Evolutionary conservation across 2,329 filamentous ascomycete species (phyloP), one percentile per base, ranked within the genome.

Genomic region (Tolypocladium pustulatum): DNA sequence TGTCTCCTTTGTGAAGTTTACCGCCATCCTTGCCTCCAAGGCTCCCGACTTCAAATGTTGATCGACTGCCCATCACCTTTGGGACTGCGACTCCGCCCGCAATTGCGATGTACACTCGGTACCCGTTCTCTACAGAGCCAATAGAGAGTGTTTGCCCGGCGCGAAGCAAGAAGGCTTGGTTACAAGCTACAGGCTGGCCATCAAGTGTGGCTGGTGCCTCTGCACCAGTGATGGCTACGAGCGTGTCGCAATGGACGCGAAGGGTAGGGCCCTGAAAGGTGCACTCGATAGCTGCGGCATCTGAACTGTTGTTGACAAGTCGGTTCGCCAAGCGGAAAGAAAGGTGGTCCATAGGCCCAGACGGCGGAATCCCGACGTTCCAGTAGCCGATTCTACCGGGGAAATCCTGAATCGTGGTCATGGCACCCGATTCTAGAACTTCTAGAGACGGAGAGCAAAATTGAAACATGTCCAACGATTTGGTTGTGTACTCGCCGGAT

Each of bases 331-430:
- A 46, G 4, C 67, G 63, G 51, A 70, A 69, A 0, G 72, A 72
- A 13, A 69, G 67, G 20, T 70, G 65, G 43, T 78, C 75, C 67
- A 78, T 76, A 0, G 76, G 75, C 0, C 76, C 76, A 0, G 71
- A 69, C 1, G 69, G 71, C 0, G 76, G 75, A 10, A 78, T 70
- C 0, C 76, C 75, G 0, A 72, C 65, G 41, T 71, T 66, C 66
- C 73, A 75, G 34, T 71, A 70, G 0, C 71, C 71, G 15, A 65
- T 66, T 1, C 76, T 67, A 0, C 74, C 74, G 0, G 74, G 74
- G 25, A 68, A 73, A 52, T 78, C 75, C 54, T 78, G 75, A 7
- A 77, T 64, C 0, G 73, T 72, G 2, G 73, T 73, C 36, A 72
- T 64, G 2, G 66, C 60, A 0, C 74, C 73, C 0, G 72, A 65